Base-by-base conservation (phyloP, 2,329 filamentous ascomycete species). In the Aspergillus cejpii region DNA sequence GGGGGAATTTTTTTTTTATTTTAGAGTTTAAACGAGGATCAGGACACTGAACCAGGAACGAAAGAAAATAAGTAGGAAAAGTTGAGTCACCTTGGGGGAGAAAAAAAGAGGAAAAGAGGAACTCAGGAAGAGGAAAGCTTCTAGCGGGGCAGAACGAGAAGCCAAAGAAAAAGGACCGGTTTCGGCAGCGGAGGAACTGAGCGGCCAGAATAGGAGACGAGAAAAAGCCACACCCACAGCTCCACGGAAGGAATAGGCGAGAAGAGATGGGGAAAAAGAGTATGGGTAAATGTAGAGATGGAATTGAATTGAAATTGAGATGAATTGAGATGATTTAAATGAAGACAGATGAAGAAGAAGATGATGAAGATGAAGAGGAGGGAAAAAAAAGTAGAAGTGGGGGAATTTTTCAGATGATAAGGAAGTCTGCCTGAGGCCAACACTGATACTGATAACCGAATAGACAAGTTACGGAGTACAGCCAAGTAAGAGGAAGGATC, bases 141-240 rank as follows among this genome's bases (percentile, higher is more conserved):
- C 47, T 50, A 48, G 51, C 43, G 52, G 47, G 39, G 40, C 37
- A 15, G 24, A n/a, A 37, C 15, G 19, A 36, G 41, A 48, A 46
- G 48, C 34, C n/a, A n/a, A 52, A 56, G 52, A 53, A 55, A 56
- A 56, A 48, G 40, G 47, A 52, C 54, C 52, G 50, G 52, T 55
- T 49, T 53, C 54, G 51, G 52, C 53, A 51, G 50, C 50, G 54
- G 41, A 45, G 29, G 29, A 44, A 17, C 39, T 17, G 42, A 44
- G 51, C 24, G 24, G 23, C 20, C 12, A 23, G 29, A 19, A 26
- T n/a, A 19, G 20, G 21, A 26, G 6, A 20, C 20, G 24, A n/a
- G 29, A 31, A 49, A 43, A 48, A 24, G 44, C 31, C 3, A 6
- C 26, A 28, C 6, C 26, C 6, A 6, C 26, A 17, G 17, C 31